Evolutionary conservation across 805 yeast genomes (phyloP).

Genomic region (Candida sanyiensis): DNA sequence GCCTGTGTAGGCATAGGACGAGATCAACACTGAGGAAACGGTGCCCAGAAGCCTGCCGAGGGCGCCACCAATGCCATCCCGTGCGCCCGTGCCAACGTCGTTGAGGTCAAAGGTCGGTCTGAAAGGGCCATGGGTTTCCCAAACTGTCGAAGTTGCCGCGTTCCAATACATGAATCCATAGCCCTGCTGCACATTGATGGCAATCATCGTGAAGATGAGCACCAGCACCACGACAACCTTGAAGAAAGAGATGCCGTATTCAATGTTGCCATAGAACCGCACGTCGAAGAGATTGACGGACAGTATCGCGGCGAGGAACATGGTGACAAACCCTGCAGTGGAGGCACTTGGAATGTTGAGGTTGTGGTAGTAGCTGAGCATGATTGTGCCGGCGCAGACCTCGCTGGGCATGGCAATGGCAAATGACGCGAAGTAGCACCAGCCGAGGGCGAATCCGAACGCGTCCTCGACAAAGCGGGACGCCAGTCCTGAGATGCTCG

Average conservation of each 20-base stretch:
- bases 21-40: slow-evolving; percentile 53
- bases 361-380: slow-evolving; percentile 61
- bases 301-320: slow-evolving; percentile 44
- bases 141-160: slow-evolving; percentile 41
- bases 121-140: slow-evolving; percentile 58
- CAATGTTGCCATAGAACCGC: slow-evolving; percentile 68
- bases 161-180: slow-evolving; percentile 76
- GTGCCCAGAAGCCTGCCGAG: slow-evolving; percentile 57
- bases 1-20: slow-evolving; percentile 75
- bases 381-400: slow-evolving; percentile 71
- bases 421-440: slow-evolving; percentile 70
- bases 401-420: slow-evolving; percentile 73
- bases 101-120: slow-evolving; percentile 63
- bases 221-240: slow-evolving; percentile 49
- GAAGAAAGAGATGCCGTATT: slow-evolving; percentile 53
- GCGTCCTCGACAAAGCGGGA: slow-evolving; percentile 75
- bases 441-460: slow-evolving; percentile 68
- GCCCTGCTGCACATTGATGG: slow-evolving; percentile 43
- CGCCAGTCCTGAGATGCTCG: slow-evolving; percentile 70
- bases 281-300: slow-evolving; percentile 61
- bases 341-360: slow-evolving; percentile 44
- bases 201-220: slow-evolving; percentile 58
- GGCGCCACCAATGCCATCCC: slow-evolving; percentile 53
- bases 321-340: slow-evolving; percentile 61
- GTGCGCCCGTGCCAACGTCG: slow-evolving; percentile 53